Percentiles rank a stretch among this genome's conserved stretches.
Conservation (phyloP, 2,329 filamentous ascomycete species). For the Colletotrichum somersetense region DNA sequence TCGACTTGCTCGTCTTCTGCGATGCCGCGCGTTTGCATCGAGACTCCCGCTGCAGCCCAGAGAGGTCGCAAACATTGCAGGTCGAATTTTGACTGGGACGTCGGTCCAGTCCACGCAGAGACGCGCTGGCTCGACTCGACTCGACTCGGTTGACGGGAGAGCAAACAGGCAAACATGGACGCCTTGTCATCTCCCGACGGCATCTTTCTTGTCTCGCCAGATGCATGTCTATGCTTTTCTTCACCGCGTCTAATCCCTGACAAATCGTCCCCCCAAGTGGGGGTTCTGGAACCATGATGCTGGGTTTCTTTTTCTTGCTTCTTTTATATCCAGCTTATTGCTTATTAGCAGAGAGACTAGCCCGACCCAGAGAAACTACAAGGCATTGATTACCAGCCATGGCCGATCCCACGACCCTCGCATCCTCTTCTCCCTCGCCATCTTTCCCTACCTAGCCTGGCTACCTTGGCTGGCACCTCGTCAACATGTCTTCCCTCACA, state of each 20-base stretch:
- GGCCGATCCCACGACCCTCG: slow-evolving; percentile 1
- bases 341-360: slow-evolving; percentile 26
- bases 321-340: slow-evolving; percentile 28
- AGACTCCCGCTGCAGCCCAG: neutral
- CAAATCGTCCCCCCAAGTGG: slow-evolving; percentile 19
- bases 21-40: neutral
- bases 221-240: slow-evolving; percentile 22
- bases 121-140: neutral
- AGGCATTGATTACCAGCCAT: slow-evolving; percentile 4
- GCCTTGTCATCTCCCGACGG: slow-evolving; percentile 1
- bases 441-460: neutral
- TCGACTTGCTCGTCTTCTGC: neutral
- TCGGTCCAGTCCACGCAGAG: neutral
- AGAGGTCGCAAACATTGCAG: neutral
- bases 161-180: neutral
- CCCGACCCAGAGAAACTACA: neutral
- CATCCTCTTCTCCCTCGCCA: slow-evolving; percentile 26
- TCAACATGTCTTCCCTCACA: neutral
- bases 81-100: neutral
- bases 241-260: slow-evolving; percentile 25
- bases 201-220: slow-evolving; percentile 13
- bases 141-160: neutral
- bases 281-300: slow-evolving; percentile 34
- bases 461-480: slow-evolving; percentile 19
- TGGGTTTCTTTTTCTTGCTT: slow-evolving; percentile 36